Evolutionary conservation across 495 filamentous ascomycete genomes (phyloP), one percentile per base, ranked within the genome.

Genomic region (Xylaria castorea): DNA sequence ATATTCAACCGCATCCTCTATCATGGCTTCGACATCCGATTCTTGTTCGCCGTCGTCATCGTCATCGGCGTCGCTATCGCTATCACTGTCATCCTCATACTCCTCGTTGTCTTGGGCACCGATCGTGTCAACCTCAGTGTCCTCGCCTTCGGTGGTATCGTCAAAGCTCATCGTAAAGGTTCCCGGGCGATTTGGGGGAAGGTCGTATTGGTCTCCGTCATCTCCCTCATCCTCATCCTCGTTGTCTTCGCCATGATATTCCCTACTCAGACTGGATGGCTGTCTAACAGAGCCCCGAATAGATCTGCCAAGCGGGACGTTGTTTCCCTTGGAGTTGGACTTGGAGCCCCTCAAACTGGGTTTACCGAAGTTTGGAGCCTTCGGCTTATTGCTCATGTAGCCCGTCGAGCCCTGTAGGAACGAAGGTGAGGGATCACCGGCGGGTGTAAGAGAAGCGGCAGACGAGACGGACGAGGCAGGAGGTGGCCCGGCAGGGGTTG

Each of bases 401-500:
- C 83, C 83, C 72, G 91, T 89, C 5, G 92, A 93, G 81, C 89
- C 92, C 42, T 90, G 90, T 66, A 92, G 87, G 68, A 88, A 80
- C 12, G 87, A 87, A 8, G 88, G 90, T 30, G 88, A 87, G 25
- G 92, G 92, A 34, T 86, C 88, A 40, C 91, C 92, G 71, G 87
- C 89, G 14, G 93, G 93, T 36, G 92, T 93, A 79, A 94, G 94
- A 40, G 93, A 94, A 27, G 85, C 84, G 12, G 87, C 82, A 46
- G 88, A 89, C 18, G 81, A 79, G 27, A 30, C 36, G 38, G 42
- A 36, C 3, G 89, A 90, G 53, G 27, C 6, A 30, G 92, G 92
- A 18, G 94, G 93, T 61, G 88, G 89, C 12, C 90, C 92, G 34
- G 90, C 89, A 57, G 94, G 94, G 27, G 94, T 95, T 1, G 92